Evolutionary conservation across 2,329 filamentous ascomycete genomes (phyloP), one percentile per base, ranked within the genome.

Genomic region (Neofusicoccum umdonicola): DNA sequence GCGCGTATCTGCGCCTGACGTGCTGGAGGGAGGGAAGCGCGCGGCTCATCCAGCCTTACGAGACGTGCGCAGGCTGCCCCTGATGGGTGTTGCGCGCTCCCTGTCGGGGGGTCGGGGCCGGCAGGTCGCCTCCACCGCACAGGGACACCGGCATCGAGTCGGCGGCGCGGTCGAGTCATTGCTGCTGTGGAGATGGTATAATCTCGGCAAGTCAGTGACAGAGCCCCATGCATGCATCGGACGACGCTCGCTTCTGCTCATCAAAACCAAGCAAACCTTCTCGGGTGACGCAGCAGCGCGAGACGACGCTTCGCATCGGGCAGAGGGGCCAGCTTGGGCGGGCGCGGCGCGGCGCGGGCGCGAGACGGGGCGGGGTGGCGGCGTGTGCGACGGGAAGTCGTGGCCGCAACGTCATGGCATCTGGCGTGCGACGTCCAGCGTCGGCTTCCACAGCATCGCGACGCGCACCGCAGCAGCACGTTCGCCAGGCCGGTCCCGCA

Each of bases 241-340:
- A 35, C 56, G 41, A 37, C 27, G 27, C 19, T 60, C 56, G 56
- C 56, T 60, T 60, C 56, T 47, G 56, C 56, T 60, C 56, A 60
- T 60, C 56, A 60, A 60, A 47, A 37, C 52, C 17, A 56, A 37
- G 52, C 52, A 58, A 60, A 60, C 56, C 31, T 47, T 60, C 56
- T 60, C 56, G 56, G 56, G 56, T 60, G 39, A 47, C 42, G 56
- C 56, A 60, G 52, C 52, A 57, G 50, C 31, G 15, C 12, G 22
- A 22, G 22, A 22, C 22, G 22, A 3, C 22, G 22, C 22, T 22
- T 22, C 22, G 22, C 22, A 22, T 34, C 17, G 52, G 35, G 51
- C 51, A 7, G 27, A 5, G 27, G 35, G 51, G 51, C 51, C 22
- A 11, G 15, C 31, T 11, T 19, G 35, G 34, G 19, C n/a, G 34